phyloP scores from a whole-genome alignment of 257 asterid species.

The Mentha longifolia region DNA sequence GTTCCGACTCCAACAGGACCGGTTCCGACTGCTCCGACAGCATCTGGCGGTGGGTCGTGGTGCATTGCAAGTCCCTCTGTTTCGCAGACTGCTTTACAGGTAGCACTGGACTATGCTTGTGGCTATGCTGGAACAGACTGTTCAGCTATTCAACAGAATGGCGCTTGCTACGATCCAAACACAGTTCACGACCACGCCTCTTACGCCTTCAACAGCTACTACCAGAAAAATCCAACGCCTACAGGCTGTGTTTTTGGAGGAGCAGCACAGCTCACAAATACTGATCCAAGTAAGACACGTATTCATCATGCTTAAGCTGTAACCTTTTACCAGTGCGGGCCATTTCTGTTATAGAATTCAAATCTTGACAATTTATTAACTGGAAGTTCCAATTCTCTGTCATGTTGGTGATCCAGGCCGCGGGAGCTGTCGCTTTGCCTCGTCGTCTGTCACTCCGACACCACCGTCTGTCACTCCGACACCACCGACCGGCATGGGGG shows the following conservation, averaged over 20 bases:
- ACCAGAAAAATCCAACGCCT: slow-evolving; percentile 85
- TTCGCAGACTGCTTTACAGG: slow-evolving; percentile 82
- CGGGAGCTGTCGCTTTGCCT: slow-evolving; percentile 77
- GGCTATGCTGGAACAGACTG: slow-evolving; percentile 98
- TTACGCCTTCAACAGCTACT: slow-evolving; percentile 86
- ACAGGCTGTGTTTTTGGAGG: slow-evolving; percentile 96
- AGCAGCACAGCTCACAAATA: slow-evolving; percentile 65
- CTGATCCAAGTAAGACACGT: slow-evolving; percentile 84
- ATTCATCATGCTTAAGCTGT: background rate
- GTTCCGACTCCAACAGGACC: slow-evolving; percentile 27
- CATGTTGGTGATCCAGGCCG: slow-evolving; percentile 58
- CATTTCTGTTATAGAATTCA: background rate
- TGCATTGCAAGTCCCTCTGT: slow-evolving; percentile 77
- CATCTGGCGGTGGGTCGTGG: slow-evolving; percentile 65
- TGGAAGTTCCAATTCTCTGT: background rate
- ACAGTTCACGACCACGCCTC: slow-evolving; percentile 86
- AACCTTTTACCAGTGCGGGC: background rate
- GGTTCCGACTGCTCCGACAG: slow-evolving; percentile 2
- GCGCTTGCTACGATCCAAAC: slow-evolving; percentile 73
- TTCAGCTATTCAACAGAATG: slow-evolving; percentile 72
- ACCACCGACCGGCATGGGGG: slow-evolving; percentile 43
- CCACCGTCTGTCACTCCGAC: slow-evolving; percentile 49
- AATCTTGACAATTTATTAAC: background rate
- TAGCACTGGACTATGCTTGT: slow-evolving; percentile 96
- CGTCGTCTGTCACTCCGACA: slow-evolving; percentile 50